Conservation (phyloP, 441 rosid genomes). For the Manihot esculenta region DNA sequence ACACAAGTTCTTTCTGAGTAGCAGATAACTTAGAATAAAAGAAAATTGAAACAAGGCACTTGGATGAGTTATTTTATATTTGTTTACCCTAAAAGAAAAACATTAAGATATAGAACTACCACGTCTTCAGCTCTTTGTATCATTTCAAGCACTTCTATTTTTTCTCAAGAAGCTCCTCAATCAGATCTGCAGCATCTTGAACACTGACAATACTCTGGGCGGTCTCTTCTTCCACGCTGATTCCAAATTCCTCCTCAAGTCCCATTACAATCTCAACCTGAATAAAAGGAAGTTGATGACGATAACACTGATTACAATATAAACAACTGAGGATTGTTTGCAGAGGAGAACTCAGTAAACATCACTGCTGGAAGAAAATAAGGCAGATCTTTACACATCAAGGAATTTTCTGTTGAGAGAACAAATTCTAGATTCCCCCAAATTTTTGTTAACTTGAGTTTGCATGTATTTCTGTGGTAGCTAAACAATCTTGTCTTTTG, state of each 20-base stretch:
- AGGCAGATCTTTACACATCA: not conserved
- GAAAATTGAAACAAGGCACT: not conserved
- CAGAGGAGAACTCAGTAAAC: not conserved
- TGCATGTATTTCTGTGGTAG: not conserved
- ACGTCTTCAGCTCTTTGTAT: not conserved
- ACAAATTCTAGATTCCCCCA: not conserved
- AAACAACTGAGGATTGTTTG: not conserved
- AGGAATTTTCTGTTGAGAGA: not conserved
- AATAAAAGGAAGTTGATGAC: not conserved
- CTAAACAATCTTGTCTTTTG: not conserved
- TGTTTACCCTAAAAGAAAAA: not conserved
- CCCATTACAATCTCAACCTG: constrained; percentile 66
- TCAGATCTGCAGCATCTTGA: constrained; percentile 78
- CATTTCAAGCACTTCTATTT: constrained; percentile 17
- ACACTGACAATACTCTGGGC: constrained; percentile 61
- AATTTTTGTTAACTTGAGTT: not conserved
- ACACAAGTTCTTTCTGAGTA: not conserved
- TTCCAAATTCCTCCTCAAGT: constrained; percentile 68
- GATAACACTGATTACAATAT: not conserved
- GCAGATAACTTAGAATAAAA: not conserved
- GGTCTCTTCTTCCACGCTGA: constrained; percentile 64
- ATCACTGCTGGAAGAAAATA: not conserved
- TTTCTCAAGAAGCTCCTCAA: constrained; percentile 46
- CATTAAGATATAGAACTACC: not conserved
- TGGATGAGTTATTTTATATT: not conserved